These are phyloP conservation scores for Neodidymelliopsis sp. DNA, from an alignment of 2,329 filamentous ascomycete species.

Conservation along the genomic window DNA sequence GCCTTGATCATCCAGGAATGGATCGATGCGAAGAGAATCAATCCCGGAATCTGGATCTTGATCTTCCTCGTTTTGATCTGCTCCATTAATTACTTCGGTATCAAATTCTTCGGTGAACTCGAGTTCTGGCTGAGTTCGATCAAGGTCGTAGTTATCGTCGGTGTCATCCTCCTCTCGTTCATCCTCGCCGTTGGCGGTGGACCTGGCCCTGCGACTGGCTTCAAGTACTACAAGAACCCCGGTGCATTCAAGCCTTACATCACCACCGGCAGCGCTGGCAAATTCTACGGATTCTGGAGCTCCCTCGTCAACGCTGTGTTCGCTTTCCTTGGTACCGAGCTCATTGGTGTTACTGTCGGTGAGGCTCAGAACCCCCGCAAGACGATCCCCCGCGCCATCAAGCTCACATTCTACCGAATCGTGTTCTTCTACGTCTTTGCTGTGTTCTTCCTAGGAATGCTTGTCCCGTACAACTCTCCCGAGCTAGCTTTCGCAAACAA, in stretches of 20 bases:
- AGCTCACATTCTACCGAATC: constrained; percentile 82
- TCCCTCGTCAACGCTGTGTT: constrained; percentile 80
- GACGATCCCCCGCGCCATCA: constrained; percentile 79
- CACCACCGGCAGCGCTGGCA: constrained; percentile 42
- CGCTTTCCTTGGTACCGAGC: constrained; percentile 75
- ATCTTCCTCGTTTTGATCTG: constrained; percentile 57
- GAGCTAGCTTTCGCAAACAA: constrained; percentile 67
- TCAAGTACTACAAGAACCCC: constrained; percentile 55
- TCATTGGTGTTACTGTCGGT: constrained; percentile 79
- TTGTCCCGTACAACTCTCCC: constrained; percentile 73
- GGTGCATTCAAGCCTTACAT: constrained; percentile 55
- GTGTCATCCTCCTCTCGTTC: constrained; percentile 55
- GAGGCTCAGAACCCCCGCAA: constrained; percentile 81
- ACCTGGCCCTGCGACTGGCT: constrained; percentile 52
- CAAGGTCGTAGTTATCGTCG: constrained; percentile 57
- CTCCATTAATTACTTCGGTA: constrained; percentile 61
- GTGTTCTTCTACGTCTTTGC: constrained; percentile 79
- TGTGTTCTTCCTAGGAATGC: constrained; percentile 77
- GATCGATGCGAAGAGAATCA: constrained; percentile 70
- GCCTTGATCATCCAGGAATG: constrained; percentile 82
- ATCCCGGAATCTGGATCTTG: constrained; percentile 81
- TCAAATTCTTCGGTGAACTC: constrained; percentile 62
- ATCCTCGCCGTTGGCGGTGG: constrained; percentile 54
- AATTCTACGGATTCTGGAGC: constrained; percentile 64
- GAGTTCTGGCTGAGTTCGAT: constrained; percentile 59